A percentile compares a stretch with the other conserved stretches of the same genome.
Evolutionary conservation across 345 rosid species (phyloP).

Genomic region (Aquilaria malaccensis): DNA sequence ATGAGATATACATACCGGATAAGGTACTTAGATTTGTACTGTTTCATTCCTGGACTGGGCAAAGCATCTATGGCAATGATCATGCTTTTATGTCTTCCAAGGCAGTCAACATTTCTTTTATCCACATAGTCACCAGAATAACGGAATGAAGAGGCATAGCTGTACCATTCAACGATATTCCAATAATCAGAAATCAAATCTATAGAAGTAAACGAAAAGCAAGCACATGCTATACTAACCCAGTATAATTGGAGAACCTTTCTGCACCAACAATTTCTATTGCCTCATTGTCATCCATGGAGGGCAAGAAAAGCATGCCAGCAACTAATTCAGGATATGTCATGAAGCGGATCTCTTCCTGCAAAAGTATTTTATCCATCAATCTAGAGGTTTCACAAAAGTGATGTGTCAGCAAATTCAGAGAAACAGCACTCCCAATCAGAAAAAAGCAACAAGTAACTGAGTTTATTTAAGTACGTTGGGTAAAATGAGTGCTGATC

Average conservation of each 20-base stretch:
- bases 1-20: conserved; percentile 47
- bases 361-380: conserved; percentile 7
- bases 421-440: too few species aligned
- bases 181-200: conserved; percentile 15
- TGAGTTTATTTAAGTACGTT: too few species aligned
- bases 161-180: conserved; percentile 23
- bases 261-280: conserved; percentile 83
- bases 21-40: conserved; percentile 40
- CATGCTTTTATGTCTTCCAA: conserved; percentile 56
- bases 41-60: conserved; percentile 51
- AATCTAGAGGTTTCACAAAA: neutral
- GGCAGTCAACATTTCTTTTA: conserved; percentile 43
- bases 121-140: conserved; percentile 76
- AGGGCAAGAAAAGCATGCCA: conserved; percentile 90
- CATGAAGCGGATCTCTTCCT: conserved; percentile 99
- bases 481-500: neutral
- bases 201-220: conserved; percentile 12
- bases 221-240: conserved; percentile 41
- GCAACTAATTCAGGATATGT: conserved; percentile 87
- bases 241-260: conserved; percentile 75
- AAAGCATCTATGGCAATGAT: conserved; percentile 87
- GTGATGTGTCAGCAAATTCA: too few species aligned
- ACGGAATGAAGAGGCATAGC: conserved; percentile 91
- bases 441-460: too few species aligned
- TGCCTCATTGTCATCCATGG: conserved; percentile 85